phyloP scores from a whole-genome alignment of 305 asterid species.

The Fraxinus xanthoxyloides region DNA sequence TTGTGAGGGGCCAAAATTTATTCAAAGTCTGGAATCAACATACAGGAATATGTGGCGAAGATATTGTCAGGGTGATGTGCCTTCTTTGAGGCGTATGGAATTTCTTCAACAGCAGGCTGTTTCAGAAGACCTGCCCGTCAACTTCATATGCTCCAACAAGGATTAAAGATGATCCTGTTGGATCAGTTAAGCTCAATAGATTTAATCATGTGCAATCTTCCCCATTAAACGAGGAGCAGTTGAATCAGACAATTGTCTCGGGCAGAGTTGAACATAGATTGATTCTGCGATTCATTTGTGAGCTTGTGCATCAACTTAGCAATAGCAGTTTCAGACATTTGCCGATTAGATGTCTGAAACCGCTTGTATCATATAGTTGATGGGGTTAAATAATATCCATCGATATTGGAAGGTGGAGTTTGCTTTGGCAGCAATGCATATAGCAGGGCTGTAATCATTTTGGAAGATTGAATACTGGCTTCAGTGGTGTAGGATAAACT shows the following conservation, averaged over 20 bases:
- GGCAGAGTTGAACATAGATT: slow-evolving; percentile 14
- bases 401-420: slow-evolving; percentile 12
- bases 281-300: not conserved
- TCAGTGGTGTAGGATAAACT: slow-evolving; percentile 24
- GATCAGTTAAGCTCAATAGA: slow-evolving; percentile 55
- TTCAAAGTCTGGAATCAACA: slow-evolving; percentile 59
- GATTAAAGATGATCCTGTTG: slow-evolving; percentile 21
- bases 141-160: slow-evolving; percentile 28
- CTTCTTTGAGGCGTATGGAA: slow-evolving; percentile 67
- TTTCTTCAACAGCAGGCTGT: slow-evolving; percentile 29
- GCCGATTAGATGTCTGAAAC: slow-evolving; percentile 28
- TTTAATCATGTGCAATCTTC: slow-evolving; percentile 39
- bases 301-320: slow-evolving; percentile 9
- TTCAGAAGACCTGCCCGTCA: slow-evolving; percentile 35
- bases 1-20: slow-evolving; percentile 72
- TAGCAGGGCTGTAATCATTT: slow-evolving; percentile 30
- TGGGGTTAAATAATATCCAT: slow-evolving; percentile 30
- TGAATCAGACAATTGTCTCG: slow-evolving; percentile 16
- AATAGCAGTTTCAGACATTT: slow-evolving; percentile 14
- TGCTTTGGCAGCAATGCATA: slow-evolving; percentile 31
- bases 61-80: slow-evolving; percentile 83
- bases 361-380: slow-evolving; percentile 43
- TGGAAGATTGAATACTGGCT: slow-evolving; percentile 19
- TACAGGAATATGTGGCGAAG: slow-evolving; percentile 83
- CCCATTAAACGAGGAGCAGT: slow-evolving; percentile 30